These are phyloP conservation scores for Penicillium olsonii DNA, from an alignment of 2,329 filamentous ascomycete species.

Conservation along the genomic window DNA sequence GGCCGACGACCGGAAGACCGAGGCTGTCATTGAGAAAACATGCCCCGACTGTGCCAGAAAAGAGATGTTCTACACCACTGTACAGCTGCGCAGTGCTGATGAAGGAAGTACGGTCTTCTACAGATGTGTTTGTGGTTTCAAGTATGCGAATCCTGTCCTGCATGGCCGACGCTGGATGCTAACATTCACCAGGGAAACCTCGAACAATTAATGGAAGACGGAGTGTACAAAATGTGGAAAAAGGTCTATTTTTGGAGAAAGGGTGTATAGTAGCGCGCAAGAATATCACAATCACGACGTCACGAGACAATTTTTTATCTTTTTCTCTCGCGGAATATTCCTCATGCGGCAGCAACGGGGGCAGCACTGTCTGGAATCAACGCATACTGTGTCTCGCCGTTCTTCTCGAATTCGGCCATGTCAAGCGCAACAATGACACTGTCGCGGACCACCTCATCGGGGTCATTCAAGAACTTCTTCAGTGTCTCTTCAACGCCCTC, in stretches of 20 bases:
- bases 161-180: conserved; percentile 14
- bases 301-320: conserved; percentile 22
- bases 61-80: conserved; percentile 80
- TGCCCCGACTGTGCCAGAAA: conserved; percentile 80
- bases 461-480: conserved; percentile 81
- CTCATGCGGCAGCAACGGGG: conserved; percentile 33
- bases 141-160: conserved; percentile 56
- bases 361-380: conserved; percentile 67
- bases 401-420: conserved; percentile 96
- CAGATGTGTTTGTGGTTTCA: conserved; percentile 81
- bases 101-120: conserved; percentile 94
- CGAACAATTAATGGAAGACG: conserved; percentile 34
- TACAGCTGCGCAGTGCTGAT: conserved; percentile 88
- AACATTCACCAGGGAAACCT: conserved; percentile 34
- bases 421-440: conserved; percentile 94
- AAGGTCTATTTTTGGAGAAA: conserved; percentile 21
- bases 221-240: conserved; percentile 16
- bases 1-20: conserved; percentile 73
- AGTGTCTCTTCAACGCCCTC: conserved; percentile 87
- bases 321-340: conserved; percentile 10
- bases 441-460: conserved; percentile 90
- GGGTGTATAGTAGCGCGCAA: conserved; percentile 28
- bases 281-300: conserved; percentile 31
- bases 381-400: conserved; percentile 85
- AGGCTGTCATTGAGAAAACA: conserved; percentile 66